Evolutionary conservation across 2,329 filamentous ascomycete species (phyloP).

Genomic region (Polychaeton citri): DNA sequence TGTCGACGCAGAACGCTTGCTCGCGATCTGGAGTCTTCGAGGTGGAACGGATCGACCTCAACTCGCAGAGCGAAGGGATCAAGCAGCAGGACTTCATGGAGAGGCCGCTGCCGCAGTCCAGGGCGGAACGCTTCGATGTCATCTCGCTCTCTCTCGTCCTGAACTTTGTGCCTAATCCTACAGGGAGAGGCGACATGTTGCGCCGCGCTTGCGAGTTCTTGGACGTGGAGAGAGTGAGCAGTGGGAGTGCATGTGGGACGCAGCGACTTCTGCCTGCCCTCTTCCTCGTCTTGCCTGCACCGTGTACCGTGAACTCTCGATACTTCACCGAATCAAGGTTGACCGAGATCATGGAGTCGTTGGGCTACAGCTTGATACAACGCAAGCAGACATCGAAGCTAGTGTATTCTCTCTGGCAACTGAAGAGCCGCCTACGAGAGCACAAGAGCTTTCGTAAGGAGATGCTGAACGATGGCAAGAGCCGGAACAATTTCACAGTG

Average conservation of each 20-base stretch:
- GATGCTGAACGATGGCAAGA: not conserved
- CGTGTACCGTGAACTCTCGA: conserved; percentile 79
- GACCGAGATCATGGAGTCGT: conserved; percentile 55
- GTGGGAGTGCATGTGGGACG: no score
- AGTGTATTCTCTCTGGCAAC: conserved; percentile 77
- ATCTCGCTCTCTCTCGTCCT: conserved; percentile 85
- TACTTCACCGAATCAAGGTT: conserved; percentile 67
- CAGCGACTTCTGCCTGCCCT: conserved; percentile 46
- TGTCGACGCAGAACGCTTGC: conserved; percentile 76
- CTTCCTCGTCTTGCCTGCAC: conserved; percentile 79
- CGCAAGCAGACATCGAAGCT: conserved; percentile 71
- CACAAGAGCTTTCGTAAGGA: not conserved
- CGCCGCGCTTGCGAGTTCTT: conserved; percentile 61
- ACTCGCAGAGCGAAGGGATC: conserved; percentile 73
- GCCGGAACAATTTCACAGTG: not conserved
- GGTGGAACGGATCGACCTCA: conserved; percentile 75
- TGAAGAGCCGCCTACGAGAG: conserved; percentile 8
- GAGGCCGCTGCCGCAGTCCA: conserved; percentile 51
- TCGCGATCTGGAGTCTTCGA: conserved; percentile 58
- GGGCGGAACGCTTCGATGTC: conserved; percentile 62
- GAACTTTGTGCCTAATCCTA: conserved; percentile 78
- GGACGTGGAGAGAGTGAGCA: conserved; percentile 16
- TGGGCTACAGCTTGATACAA: conserved; percentile 57
- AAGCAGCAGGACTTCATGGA: conserved; percentile 89
- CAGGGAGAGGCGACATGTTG: conserved; percentile 72